phyloP scores from a whole-genome alignment of 805 yeast genomes.

The Wickerhamomyces silvicola region DNA sequence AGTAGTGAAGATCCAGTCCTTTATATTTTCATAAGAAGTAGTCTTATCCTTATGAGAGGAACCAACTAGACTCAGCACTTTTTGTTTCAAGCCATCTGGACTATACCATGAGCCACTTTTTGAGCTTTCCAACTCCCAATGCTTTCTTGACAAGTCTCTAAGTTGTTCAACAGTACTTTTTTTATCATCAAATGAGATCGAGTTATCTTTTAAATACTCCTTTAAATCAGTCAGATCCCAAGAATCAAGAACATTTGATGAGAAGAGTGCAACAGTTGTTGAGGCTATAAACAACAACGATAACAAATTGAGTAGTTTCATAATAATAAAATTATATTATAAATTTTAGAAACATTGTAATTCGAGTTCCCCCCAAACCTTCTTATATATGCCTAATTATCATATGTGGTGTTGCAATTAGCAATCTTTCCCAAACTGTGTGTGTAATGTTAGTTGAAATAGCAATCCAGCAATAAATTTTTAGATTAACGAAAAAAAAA shows the following conservation, averaged over 20 bases:
- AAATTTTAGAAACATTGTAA: too few species aligned
- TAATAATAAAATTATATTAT: too few species aligned
- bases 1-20: conserved; percentile 43
- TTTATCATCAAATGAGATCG: conserved; percentile 17
- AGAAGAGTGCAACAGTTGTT: conserved; percentile 7
- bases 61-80: conserved; percentile 7
- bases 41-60: background rate
- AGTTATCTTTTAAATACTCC: conserved; percentile 28
- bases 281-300: conserved; percentile 11
- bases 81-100: conserved; percentile 9
- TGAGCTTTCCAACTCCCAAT: conserved; percentile 16
- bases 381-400: too few species aligned
- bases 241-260: conserved; percentile 11
- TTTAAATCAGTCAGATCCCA: conserved; percentile 31
- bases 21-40: conserved; percentile 14
- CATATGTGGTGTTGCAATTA: too few species aligned
- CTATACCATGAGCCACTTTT: conserved; percentile 10
- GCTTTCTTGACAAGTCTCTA: conserved; percentile 22
- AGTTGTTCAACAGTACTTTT: conserved; percentile 20
- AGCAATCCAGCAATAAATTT: background rate
- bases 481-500: background rate
- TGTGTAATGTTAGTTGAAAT: too few species aligned
- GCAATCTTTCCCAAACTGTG: too few species aligned
- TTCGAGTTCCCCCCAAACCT: background rate
- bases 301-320: conserved; percentile 8